These are phyloP conservation scores for Phoma sp. DNA, from an alignment of 2,329 filamentous ascomycete genomes.

Conservation along the genomic window DNA sequence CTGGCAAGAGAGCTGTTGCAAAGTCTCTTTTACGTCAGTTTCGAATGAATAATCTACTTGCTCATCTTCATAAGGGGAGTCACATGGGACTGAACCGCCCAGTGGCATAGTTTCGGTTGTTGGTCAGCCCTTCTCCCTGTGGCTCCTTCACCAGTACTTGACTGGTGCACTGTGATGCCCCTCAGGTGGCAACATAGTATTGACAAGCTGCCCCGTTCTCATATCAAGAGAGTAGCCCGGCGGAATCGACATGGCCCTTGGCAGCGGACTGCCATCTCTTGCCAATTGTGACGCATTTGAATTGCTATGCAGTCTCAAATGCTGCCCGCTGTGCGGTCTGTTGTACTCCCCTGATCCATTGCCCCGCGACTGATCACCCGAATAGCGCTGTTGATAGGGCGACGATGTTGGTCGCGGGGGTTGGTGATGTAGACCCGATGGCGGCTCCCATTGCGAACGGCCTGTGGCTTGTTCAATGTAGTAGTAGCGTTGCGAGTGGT, in stretches of 20 bases:
- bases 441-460: slow-evolving; percentile 65
- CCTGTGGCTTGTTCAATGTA: slow-evolving; percentile 67
- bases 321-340: background rate
- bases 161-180: slow-evolving; percentile 18
- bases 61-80: too few relatives aligned
- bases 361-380: slow-evolving; percentile 3
- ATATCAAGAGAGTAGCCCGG: slow-evolving; percentile 16
- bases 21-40: too few relatives aligned
- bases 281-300: slow-evolving; percentile 9
- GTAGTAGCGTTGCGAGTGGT: slow-evolving; percentile 64
- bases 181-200: slow-evolving; percentile 14
- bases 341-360: slow-evolving; percentile 1
- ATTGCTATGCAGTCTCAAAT: slow-evolving; percentile 11
- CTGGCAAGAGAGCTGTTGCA: too few relatives aligned
- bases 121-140: too few relatives aligned
- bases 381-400: slow-evolving; percentile 2
- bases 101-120: background rate
- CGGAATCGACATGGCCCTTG: slow-evolving; percentile 12
- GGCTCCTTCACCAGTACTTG: slow-evolving; percentile 16
- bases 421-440: slow-evolving; percentile 8
- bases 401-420: slow-evolving; percentile 9
- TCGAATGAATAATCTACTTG: too few relatives aligned
- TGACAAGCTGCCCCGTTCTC: slow-evolving; percentile 17
- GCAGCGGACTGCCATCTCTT: slow-evolving; percentile 6
- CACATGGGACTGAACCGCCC: too few relatives aligned